Evolutionary conservation across 345 rosid genomes (phyloP).

Genomic region (Acer saccharum): DNA sequence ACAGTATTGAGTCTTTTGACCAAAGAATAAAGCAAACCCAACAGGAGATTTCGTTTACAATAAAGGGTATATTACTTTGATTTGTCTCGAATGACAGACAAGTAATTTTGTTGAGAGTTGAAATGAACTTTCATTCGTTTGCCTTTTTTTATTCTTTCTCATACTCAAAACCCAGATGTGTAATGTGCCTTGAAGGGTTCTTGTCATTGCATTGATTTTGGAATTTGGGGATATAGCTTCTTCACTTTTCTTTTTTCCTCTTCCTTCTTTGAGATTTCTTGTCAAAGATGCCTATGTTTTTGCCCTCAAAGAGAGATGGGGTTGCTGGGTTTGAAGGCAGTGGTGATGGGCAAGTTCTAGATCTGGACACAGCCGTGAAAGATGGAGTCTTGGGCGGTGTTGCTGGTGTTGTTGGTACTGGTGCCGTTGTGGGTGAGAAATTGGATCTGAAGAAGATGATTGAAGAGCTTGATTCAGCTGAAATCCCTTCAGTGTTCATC

Average conservation of each 20-base stretch:
- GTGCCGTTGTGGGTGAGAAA: slow-evolving; percentile 38
- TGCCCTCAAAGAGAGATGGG: slow-evolving; percentile 43
- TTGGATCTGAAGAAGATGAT: slow-evolving; percentile 70
- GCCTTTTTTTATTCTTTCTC: slow-evolving; percentile 17
- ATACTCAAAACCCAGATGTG: slow-evolving; percentile 29
- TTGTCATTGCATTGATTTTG: slow-evolving; percentile 29
- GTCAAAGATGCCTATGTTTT: slow-evolving; percentile 58
- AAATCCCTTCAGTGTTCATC: slow-evolving; percentile 65
- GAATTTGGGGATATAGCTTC: neutral
- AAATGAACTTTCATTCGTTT: slow-evolving; percentile 5
- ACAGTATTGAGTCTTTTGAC: slow-evolving; percentile 49
- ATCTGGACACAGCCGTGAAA: slow-evolving; percentile 72
- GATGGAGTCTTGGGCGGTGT: slow-evolving; percentile 65
- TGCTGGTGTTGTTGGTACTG: slow-evolving; percentile 39
- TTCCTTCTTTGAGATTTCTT: slow-evolving; percentile 15
- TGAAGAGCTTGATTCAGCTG: slow-evolving; percentile 55
- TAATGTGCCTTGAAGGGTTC: slow-evolving; percentile 36
- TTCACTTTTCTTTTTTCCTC: neutral
- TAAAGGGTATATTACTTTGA: slow-evolving; percentile 16
- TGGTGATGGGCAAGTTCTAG: slow-evolving; percentile 58
- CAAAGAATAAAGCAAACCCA: slow-evolving; percentile 36
- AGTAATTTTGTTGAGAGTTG: neutral
- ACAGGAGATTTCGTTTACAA: slow-evolving; percentile 25
- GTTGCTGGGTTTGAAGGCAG: slow-evolving; percentile 39
- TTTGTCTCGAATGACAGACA: slow-evolving; percentile 27